A percentile compares a stretch with the other conserved stretches of the same genome.
Conservation (phyloP, 805 yeast genomes). For the Candida boidinii region DNA sequence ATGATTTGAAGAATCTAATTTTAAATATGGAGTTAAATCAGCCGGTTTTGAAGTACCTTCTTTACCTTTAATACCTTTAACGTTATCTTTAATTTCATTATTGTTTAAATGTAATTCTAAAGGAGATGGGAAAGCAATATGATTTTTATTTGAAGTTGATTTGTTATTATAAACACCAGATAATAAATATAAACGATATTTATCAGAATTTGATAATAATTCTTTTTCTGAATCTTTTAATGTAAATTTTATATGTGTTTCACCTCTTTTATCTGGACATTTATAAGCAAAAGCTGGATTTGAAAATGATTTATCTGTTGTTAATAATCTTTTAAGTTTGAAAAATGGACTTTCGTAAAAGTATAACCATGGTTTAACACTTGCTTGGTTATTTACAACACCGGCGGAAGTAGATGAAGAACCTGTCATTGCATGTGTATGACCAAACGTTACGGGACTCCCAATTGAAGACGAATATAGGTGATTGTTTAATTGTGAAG, state of each 20-base stretch:
- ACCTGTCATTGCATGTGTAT: no score
- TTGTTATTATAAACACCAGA: constrained; percentile 36
- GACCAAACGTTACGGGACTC: no score
- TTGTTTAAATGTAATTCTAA: constrained; percentile 60
- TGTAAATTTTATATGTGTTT: constrained; percentile 31
- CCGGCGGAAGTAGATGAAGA: no score
- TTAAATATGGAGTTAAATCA: constrained; percentile 51
- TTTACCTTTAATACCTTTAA: constrained; percentile 68
- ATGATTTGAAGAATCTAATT: constrained; percentile 23
- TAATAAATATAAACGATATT: constrained; percentile 39
- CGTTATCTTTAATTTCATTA: constrained; percentile 37
- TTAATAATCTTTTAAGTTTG: constrained; percentile 35
- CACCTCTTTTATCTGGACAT: constrained; percentile 37
- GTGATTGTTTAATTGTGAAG: no score
- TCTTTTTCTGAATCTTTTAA: constrained; percentile 34
- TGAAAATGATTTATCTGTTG: constrained; percentile 22
- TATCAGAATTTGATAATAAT: constrained; percentile 22
- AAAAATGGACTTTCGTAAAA: constrained; percentile 54
- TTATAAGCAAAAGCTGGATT: constrained; percentile 35
- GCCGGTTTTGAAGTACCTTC: constrained; percentile 80
- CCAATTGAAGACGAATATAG: no score
- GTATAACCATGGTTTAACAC: constrained; percentile 38
- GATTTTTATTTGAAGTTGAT: constrained; percentile 12
- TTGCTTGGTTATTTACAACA: no score
- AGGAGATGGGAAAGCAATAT: constrained; percentile 62